Evolutionary conservation across 2,329 filamentous ascomycete species (phyloP).

Genomic region (Sporothrix protearum): DNA sequence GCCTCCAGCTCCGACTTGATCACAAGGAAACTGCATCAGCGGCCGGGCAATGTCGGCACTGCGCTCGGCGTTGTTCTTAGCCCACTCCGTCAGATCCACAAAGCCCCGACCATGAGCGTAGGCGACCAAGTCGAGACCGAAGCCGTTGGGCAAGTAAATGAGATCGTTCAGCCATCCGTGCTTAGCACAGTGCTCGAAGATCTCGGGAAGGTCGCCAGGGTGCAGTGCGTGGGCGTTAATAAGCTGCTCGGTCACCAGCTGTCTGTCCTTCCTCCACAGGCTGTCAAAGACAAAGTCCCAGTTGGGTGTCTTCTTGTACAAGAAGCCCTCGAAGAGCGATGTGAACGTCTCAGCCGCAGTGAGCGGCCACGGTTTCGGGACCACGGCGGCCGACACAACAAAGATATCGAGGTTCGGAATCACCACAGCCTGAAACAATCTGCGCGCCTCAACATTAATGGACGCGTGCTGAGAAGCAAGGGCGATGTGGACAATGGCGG

Average conservation of each 20-base stretch:
- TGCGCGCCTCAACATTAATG: constrained; percentile 60
- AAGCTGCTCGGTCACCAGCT: constrained; percentile 79
- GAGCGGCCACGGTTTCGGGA: constrained; percentile 71
- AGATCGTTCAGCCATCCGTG: constrained; percentile 83
- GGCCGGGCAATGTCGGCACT: constrained; percentile 65
- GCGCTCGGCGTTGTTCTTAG: constrained; percentile 65
- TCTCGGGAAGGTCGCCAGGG: constrained; percentile 62
- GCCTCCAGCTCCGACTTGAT: constrained; percentile 83
- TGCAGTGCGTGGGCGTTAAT: constrained; percentile 71
- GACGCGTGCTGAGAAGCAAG: constrained; percentile 59
- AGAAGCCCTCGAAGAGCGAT: constrained; percentile 77
- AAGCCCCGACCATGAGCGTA: constrained; percentile 75
- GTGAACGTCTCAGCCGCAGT: constrained; percentile 72
- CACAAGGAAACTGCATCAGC: constrained; percentile 76
- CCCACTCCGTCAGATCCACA: constrained; percentile 80
- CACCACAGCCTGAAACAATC: constrained; percentile 63
- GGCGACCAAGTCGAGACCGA: constrained; percentile 83
- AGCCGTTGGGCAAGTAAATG: constrained; percentile 72
- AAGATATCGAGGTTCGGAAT: constrained; percentile 75
- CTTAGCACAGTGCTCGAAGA: constrained; percentile 75
- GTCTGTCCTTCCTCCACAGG: constrained; percentile 83
- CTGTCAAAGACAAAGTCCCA: constrained; percentile 88
- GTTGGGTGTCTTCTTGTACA: constrained; percentile 71
- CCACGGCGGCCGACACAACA: constrained; percentile 71
- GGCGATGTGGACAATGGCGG: constrained; percentile 62